Evolutionary conservation across 1,139 yeast genomes (phyloP).

Genomic region (Zygoascus sp.): DNA sequence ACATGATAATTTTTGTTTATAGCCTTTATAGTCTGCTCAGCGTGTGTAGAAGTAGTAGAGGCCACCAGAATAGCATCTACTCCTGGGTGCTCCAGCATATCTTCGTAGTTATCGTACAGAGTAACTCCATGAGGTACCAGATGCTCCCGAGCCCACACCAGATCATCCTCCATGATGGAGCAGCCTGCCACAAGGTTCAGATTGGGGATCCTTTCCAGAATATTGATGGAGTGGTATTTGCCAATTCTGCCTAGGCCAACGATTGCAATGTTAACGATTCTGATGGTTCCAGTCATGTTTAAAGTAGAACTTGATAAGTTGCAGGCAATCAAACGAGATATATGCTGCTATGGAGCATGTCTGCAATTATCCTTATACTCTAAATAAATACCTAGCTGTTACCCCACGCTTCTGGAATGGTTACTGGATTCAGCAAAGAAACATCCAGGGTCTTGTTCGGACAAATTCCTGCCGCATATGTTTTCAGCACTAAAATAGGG

Average conservation of each 20-base stretch:
- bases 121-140: constrained; percentile 21
- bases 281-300: constrained; percentile 9
- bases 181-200: constrained; percentile 25
- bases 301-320: too few species aligned
- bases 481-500: neutral
- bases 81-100: constrained; percentile 20
- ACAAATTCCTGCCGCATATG: neutral
- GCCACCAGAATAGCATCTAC: constrained; percentile 24
- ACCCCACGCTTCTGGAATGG: neutral
- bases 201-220: constrained; percentile 19
- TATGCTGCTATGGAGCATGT: too few species aligned
- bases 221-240: constrained; percentile 22
- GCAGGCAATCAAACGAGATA: too few species aligned
- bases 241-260: constrained; percentile 26
- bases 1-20: constrained; percentile 22
- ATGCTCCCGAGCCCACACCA: constrained; percentile 23
- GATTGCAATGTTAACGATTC: constrained; percentile 19
- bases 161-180: constrained; percentile 21
- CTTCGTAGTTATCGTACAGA: constrained; percentile 22
- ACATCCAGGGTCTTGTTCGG: neutral
- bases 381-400: too few species aligned
- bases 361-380: too few species aligned
- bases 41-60: constrained; percentile 23
- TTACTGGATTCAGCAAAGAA: neutral
- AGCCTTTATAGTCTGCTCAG: constrained; percentile 23